Percentiles rank a stretch among this genome's conserved stretches.
phyloP scores from a whole-genome alignment of 805 yeast genomes.

The Ogataea polymorpha region DNA sequence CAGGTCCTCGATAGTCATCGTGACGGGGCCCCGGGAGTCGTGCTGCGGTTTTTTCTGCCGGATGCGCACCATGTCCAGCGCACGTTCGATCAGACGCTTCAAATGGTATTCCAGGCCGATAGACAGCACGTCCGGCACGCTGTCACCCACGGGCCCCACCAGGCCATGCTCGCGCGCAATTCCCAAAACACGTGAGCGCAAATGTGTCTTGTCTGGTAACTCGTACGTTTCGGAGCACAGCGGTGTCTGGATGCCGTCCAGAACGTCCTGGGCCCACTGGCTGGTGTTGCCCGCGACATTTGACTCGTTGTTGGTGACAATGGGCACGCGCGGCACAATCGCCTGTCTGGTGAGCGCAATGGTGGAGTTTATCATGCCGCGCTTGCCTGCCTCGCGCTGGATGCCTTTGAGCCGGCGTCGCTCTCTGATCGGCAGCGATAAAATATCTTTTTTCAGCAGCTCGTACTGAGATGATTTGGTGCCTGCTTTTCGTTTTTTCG shows the following conservation, averaged over 20 bases:
- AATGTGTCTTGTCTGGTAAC: conserved; percentile 72
- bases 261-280: conserved; percentile 90
- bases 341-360: conserved; percentile 70
- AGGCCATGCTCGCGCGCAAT: conserved; percentile 88
- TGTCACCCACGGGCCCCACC: conserved; percentile 73
- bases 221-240: conserved; percentile 74
- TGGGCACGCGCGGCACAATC: conserved; percentile 80
- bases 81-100: conserved; percentile 67
- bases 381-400: conserved; percentile 77
- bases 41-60: conserved; percentile 34
- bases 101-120: conserved; percentile 83
- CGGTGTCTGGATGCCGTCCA: conserved; percentile 80
- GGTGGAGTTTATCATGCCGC: conserved; percentile 66
- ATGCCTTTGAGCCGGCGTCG: conserved; percentile 80
- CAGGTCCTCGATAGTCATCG: conserved; percentile 64
- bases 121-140: conserved; percentile 70
- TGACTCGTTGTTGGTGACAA: conserved; percentile 41
- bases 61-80: conserved; percentile 68
- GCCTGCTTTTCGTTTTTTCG: conserved; percentile 42
- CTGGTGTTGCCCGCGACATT: conserved; percentile 42
- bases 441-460: conserved; percentile 76
- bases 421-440: conserved; percentile 82
- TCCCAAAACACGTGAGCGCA: conserved; percentile 71
- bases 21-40: conserved; percentile 23
- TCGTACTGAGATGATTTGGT: conserved; percentile 72